Percentiles rank a stretch among this genome's conserved stretches.
Conservation (phyloP, 257 asterid species). For the Handroanthus guayacan region DNA sequence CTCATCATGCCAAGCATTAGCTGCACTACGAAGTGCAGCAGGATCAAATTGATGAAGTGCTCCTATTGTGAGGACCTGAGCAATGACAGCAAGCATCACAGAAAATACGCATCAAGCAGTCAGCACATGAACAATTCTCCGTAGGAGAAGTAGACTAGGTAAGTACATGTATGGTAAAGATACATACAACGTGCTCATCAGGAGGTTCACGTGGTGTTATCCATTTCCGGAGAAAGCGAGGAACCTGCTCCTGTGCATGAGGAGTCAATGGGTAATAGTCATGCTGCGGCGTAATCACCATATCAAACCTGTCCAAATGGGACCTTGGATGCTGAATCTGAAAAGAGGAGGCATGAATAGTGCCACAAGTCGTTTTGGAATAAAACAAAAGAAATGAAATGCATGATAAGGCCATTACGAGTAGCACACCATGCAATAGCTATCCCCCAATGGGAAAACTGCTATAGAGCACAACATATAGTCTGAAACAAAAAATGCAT, state of each 20-base stretch:
- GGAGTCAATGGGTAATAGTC: constrained; percentile 89
- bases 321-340: constrained; percentile 99
- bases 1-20: constrained; percentile 86
- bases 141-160: constrained; percentile 13
- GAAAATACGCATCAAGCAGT: constrained; percentile 29
- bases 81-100: constrained; percentile 29
- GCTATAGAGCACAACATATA: background rate
- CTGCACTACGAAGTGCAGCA: constrained; percentile 79
- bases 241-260: constrained; percentile 81
- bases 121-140: constrained; percentile 26
- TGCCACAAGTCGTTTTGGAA: constrained; percentile 8
- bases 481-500: constrained; percentile 19
- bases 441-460: background rate
- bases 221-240: constrained; percentile 85
- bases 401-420: constrained; percentile 7
- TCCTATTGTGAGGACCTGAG: constrained; percentile 88
- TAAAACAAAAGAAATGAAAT: background rate
- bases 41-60: constrained; percentile 96
- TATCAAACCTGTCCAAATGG: constrained; percentile 87
- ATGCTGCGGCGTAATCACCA: constrained; percentile 91
- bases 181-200: constrained; percentile 73
- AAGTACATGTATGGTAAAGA: constrained; percentile 26
- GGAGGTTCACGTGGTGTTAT: constrained; percentile 90
- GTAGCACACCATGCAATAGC: background rate
- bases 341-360: constrained; percentile 37